Evolutionary conservation across 495 filamentous ascomycete species (phyloP).

Genomic region (Tuber magnatum): DNA sequence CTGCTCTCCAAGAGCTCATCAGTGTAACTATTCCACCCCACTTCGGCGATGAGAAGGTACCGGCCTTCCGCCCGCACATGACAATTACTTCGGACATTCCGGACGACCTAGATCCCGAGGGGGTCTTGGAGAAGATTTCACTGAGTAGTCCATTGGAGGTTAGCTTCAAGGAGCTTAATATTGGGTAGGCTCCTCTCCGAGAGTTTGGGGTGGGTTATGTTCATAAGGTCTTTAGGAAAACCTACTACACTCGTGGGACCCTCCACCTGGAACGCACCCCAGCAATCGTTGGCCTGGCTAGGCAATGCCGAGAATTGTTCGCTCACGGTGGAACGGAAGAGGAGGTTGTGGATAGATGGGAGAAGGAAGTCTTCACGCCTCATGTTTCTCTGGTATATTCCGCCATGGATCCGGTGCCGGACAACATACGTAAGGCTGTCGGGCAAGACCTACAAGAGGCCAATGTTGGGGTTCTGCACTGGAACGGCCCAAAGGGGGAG

Average conservation of each 20-base stretch:
- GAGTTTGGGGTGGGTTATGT: background rate
- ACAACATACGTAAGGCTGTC: conserved; percentile 18
- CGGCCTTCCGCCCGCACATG: conserved; percentile 34
- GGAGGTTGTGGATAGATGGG: conserved; percentile 27
- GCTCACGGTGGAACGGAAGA: conserved; percentile 17
- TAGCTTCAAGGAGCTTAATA: conserved; percentile 22
- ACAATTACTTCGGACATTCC: conserved; percentile 34
- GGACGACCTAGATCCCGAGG: conserved; percentile 21
- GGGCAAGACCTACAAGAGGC: conserved; percentile 23
- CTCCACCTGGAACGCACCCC: conserved; percentile 28
- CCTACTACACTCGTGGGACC: conserved; percentile 38
- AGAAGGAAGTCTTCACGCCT: conserved; percentile 27
- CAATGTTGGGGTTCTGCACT: conserved; percentile 14
- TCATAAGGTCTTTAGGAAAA: conserved; percentile 22
- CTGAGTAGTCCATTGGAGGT: conserved; percentile 13
- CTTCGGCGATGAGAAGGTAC: conserved; percentile 31
- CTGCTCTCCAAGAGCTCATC: conserved; percentile 24
- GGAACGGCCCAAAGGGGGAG: background rate
- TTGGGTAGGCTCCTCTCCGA: conserved; percentile 25
- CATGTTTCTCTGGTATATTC: conserved; percentile 39
- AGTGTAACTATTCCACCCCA: conserved; percentile 30
- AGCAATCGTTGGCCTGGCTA: conserved; percentile 26
- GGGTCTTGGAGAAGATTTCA: conserved; percentile 16
- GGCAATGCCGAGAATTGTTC: conserved; percentile 36
- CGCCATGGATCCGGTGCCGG: conserved; percentile 16